These are phyloP conservation scores for Fusarium succisae DNA, from an alignment of 2,329 filamentous ascomycete genomes.

Conservation along the genomic window DNA sequence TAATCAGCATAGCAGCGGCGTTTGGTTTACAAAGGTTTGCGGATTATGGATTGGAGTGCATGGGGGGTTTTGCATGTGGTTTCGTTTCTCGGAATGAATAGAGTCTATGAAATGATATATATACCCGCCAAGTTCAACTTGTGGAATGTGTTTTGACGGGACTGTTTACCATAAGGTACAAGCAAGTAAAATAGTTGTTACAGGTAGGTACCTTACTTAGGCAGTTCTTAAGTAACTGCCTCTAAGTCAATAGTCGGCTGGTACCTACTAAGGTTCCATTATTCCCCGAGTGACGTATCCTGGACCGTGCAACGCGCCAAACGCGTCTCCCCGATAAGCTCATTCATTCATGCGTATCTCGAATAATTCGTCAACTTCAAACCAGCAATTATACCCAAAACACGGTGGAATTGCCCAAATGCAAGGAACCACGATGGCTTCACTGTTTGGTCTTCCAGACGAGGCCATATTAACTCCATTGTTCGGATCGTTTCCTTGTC, in stretches of 20 bases:
- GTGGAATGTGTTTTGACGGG: no score
- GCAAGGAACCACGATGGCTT: conserved; percentile 42
- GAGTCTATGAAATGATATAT: not conserved
- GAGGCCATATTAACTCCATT: conserved; percentile 60
- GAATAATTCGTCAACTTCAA: conserved; percentile 15
- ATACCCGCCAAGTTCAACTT: not conserved
- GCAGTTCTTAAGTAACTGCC: no score
- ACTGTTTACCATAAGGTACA: no score
- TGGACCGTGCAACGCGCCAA: conserved; percentile 38
- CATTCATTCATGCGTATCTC: not conserved
- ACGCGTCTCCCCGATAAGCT: conserved; percentile 40
- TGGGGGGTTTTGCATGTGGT: conserved; percentile 14
- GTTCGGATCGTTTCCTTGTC: conserved; percentile 62
- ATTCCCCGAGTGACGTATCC: conserved; percentile 43
- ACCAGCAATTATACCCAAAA: conserved; percentile 3
- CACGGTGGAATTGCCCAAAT: not conserved
- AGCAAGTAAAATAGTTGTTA: not conserved
- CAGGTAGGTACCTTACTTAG: no score
- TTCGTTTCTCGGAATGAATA: conserved; percentile 7
- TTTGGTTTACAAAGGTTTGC: conserved; percentile 21
- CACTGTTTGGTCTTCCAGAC: conserved; percentile 62
- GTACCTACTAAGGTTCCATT: not conserved
- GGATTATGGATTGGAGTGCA: not conserved
- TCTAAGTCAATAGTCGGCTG: no score
- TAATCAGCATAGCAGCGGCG: conserved; percentile 40